Evolutionary conservation across 495 filamentous ascomycete species (phyloP), one percentile per base, ranked within the genome.

Genomic region (Neurospora sp.): DNA sequence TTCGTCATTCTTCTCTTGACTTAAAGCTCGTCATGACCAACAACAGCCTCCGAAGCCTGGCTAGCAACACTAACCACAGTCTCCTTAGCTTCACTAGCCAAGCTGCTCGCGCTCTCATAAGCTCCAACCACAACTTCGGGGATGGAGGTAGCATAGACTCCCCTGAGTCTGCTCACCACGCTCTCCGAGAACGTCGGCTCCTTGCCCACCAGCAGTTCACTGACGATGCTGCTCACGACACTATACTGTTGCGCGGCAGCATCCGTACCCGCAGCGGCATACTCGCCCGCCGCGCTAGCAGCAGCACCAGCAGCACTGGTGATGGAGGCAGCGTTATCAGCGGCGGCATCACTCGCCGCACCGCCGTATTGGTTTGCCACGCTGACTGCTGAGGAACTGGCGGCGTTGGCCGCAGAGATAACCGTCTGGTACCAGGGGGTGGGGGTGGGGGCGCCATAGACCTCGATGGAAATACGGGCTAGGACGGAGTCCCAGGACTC

Each of bases 171-270:
- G 71, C 83, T 89, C 83, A 94, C 87, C 0, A 94, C 90, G 72
- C 90, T 92, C 74, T 97, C 93, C 0, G 91, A 93, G 76, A 93
- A 97, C 16, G 89, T 87, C 6, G 93, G 91, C 78, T 97, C 92
- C 80, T 90, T 92, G 35, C 92, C 94, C 65, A 83, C 78, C 37
- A 97, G 82, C 3, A 97, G 82, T 76, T 97, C 93, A 14, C 90
- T 90, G 16, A 97, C 86, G 1, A 97, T 83, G 27, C 84, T 87
- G 76, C 90, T 87, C 3, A 96, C 83, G n/a, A 86, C 90, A 9
- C 87, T 86, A 73, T 91, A 94, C 70, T 92, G 91, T 3, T 85
- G 80, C 20, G 81, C 82, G 2, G 87, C 86, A 16, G 83, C 83
- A 20, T 85, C 82, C 8, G 86, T 84, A 18, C 86, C 87, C 37